Evolutionary conservation across 345 rosid species (phyloP), one percentile per base, ranked within the genome.

Genomic region (Ceriops tagal): DNA sequence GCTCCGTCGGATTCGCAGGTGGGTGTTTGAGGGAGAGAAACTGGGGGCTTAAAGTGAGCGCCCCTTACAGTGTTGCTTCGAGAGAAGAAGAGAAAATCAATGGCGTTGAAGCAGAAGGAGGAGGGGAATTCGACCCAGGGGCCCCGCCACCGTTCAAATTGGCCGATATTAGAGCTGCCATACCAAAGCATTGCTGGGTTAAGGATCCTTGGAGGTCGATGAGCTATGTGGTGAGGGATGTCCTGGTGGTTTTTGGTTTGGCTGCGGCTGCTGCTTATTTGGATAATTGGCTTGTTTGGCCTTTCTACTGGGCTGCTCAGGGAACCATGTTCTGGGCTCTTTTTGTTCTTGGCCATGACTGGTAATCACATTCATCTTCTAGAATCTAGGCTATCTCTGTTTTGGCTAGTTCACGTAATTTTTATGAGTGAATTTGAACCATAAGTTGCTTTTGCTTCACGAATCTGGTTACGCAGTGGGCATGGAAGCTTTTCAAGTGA

Each of bases 251-350:
- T 49, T 76, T 87, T 6, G 89, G 89, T 10, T 75, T 92, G 72
- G 96, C 98, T 28, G 89, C 89, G 46, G 92, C 77, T n/a, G 96
- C 95, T 69, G 84, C 89, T 73, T 82, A 79, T 43, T 64, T 86
- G 66, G 84, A 88, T 68, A 83, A 69, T 39, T 92, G 89, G 98
- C 26, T 79, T 20, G 88, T 88, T 76, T 92, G 98, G 98, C 98
- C 98, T 66, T 83, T 92, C 57, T 92, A 90, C 66, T 92, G 98
- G 98, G 53, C 77, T 16, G 96, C 91, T 73, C 98, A 92, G 66
- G 96, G 95, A 47, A 92, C 96, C 34, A 92, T 92, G 96, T 90
- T 90, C 64, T 92, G 98, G 98, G 98, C 92, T 67, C 80, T 92
- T 62, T 92, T 92, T 72, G 98, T 92, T 81, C 96, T 92, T 43